These are phyloP conservation scores for Dactylellina cionopaga DNA, from an alignment of 2,329 filamentous ascomycete genomes.

Conservation along the genomic window DNA sequence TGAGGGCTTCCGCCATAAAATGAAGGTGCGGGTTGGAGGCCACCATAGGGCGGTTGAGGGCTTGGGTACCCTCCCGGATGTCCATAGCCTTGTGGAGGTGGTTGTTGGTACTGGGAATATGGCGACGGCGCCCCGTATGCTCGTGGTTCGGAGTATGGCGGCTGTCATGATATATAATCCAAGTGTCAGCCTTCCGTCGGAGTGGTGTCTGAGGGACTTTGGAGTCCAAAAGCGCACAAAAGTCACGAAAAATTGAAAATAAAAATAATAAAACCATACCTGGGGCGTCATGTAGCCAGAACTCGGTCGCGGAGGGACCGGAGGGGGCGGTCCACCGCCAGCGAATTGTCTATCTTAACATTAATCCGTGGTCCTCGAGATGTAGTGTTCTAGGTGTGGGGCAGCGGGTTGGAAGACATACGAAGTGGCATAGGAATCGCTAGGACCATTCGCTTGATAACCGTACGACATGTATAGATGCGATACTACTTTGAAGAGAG, in stretches of 20 bases:
- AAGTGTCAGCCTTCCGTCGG: conserved; percentile 6
- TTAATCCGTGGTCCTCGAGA: conserved; percentile 1
- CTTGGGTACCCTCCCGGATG: conserved; percentile 38
- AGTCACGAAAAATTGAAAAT: neutral
- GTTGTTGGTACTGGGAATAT: conserved; percentile 50
- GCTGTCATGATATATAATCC: conserved; percentile 26
- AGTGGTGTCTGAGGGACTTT: neutral
- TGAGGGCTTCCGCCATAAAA: conserved; percentile 44
- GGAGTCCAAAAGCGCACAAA: conserved; percentile 2
- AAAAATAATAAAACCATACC: conserved; percentile 36
- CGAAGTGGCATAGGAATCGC: conserved; percentile 52
- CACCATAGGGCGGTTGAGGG: conserved; percentile 36
- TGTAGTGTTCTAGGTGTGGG: neutral
- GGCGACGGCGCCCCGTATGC: conserved; percentile 19
- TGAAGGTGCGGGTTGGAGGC: conserved; percentile 25
- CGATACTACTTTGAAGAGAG: neutral
- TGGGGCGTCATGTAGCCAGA: conserved; percentile 41
- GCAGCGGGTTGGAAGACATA: conserved; percentile 25
- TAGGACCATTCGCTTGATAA: conserved; percentile 48
- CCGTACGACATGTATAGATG: conserved; percentile 52
- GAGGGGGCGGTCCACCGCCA: conserved; percentile 43
- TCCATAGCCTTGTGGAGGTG: conserved; percentile 36
- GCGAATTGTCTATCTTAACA: conserved; percentile 38
- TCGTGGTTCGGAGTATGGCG: conserved; percentile 35
- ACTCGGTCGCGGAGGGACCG: conserved; percentile 41